phyloP scores from a whole-genome alignment of 306 rosid genomes.

The Pyrus communis region DNA sequence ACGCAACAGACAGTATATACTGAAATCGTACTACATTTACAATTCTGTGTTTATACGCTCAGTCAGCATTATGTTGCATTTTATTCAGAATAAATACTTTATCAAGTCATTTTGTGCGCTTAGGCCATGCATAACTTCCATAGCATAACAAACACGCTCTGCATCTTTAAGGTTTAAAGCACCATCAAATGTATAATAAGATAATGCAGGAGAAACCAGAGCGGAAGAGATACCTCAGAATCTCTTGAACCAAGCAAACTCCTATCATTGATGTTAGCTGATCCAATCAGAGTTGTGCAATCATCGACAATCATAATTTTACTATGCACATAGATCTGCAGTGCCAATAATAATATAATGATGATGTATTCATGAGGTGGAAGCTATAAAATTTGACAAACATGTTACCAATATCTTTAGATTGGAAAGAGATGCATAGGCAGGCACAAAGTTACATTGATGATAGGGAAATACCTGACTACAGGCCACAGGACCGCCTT shows the following conservation, averaged over 20 bases:
- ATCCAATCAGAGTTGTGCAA: conserved; percentile 71
- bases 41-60: background rate
- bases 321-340: conserved; percentile 95
- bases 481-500: conserved; percentile 78
- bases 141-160: background rate
- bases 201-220: conserved; percentile 8
- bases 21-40: background rate
- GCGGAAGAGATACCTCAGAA: conserved; percentile 65
- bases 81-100: background rate
- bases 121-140: background rate
- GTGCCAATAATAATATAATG: conserved; percentile 2
- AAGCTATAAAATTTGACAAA: background rate
- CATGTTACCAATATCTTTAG: background rate
- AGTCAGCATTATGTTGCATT: background rate
- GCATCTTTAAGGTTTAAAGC: background rate
- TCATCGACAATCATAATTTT: conserved; percentile 93
- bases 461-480: conserved; percentile 65
- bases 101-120: background rate
- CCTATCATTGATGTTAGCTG: conserved; percentile 97
- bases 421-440: background rate
- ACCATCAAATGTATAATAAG: background rate
- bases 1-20: background rate
- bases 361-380: background rate
- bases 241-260: conserved; percentile 96
- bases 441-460: background rate